phyloP scores from a whole-genome alignment of 306 rosid genomes.

The Dicorynia guianensis region DNA sequence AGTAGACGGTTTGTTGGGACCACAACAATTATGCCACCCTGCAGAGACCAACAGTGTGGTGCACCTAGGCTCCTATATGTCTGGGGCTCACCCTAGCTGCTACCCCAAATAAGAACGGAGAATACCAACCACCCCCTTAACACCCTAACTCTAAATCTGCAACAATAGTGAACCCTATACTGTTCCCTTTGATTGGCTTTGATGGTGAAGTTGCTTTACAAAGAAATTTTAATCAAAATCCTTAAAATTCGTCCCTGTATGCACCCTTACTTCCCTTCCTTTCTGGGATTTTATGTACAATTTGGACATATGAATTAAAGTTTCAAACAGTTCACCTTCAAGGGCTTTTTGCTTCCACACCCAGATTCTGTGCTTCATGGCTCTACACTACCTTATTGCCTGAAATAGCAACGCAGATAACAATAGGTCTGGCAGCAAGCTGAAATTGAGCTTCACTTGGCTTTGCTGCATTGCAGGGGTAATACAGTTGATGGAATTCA shows the following conservation, averaged over 20 bases:
- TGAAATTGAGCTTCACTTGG: no score
- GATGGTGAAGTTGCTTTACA: not conserved
- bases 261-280: not conserved
- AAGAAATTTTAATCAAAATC: not conserved
- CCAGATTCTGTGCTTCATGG: no score
- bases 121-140: conserved; percentile 16
- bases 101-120: not conserved
- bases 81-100: conserved; percentile 35
- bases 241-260: not conserved
- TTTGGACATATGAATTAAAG: no score
- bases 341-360: no score
- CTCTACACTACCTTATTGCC: not conserved
- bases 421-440: not conserved
- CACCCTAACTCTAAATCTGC: not conserved
- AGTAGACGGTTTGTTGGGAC: conserved; percentile 35
- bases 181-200: not conserved
- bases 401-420: not conserved
- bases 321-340: no score
- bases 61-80: conserved; percentile 23
- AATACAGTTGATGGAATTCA: not conserved
- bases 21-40: not conserved
- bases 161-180: conserved; percentile 31
- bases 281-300: not conserved
- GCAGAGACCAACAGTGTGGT: not conserved
- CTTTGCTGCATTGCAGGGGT: no score